Evolutionary conservation across 208 protist species (phyloP).

Genomic region (Leishmania tropica): DNA sequence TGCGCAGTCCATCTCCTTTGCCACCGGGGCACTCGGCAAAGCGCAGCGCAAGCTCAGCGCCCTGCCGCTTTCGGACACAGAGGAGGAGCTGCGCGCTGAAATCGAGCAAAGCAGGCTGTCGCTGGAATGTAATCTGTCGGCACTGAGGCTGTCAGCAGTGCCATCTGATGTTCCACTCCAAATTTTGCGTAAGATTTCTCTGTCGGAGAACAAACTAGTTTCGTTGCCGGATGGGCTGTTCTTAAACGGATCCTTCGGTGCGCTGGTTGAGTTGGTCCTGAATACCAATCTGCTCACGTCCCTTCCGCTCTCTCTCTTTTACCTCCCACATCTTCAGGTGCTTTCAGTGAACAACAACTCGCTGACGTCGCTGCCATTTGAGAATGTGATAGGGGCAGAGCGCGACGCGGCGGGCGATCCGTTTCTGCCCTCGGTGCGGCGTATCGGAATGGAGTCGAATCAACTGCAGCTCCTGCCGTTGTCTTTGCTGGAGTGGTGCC

Average conservation of each 20-base stretch:
- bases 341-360: conserved; percentile 77
- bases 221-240: conserved; percentile 54
- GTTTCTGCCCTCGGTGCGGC: conserved; percentile 54
- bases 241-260: conserved; percentile 29
- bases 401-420: conserved; percentile 1
- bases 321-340: conserved; percentile 61
- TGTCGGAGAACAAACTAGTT: conserved; percentile 65
- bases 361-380: conserved; percentile 40
- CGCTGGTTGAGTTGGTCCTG: conserved; percentile 56
- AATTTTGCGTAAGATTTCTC: conserved; percentile 44
- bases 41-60: conserved; percentile 33
- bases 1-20: conserved; percentile 3
- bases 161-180: conserved; percentile 43
- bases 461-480: conserved; percentile 58
- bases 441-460: conserved; percentile 79
- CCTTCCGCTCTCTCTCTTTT: conserved; percentile 68
- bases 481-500: conserved; percentile 64
- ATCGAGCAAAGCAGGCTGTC: conserved; percentile 43
- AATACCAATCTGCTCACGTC: conserved; percentile 67
- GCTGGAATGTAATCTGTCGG: conserved; percentile 67
- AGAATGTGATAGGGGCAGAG: conserved; percentile 6
- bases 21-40: neutral
- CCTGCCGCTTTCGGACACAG: conserved; percentile 28
- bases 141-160: conserved; percentile 41
- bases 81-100: conserved; percentile 55